A percentile compares a stretch with the other conserved stretches of the same genome.
phyloP scores from a whole-genome alignment of 805 yeast genomes.

The Candida suzukii region DNA sequence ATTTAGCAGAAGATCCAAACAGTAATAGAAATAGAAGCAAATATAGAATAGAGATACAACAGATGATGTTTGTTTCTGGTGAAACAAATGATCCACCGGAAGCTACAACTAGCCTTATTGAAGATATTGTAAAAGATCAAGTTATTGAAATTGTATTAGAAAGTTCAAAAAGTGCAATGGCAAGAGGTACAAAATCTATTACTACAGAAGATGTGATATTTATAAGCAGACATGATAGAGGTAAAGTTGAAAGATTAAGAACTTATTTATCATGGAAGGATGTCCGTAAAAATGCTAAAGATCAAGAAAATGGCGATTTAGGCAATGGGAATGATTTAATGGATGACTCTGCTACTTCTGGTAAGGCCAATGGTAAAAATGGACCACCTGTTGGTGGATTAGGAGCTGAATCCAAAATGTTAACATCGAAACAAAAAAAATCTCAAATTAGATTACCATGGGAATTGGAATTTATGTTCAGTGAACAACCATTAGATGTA shows the following conservation, averaged over 20 bases:
- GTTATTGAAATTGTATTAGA: conserved; percentile 78
- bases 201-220: conserved; percentile 92
- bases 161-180: conserved; percentile 68
- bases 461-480: conserved; percentile 92
- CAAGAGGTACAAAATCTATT: conserved; percentile 77
- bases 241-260: conserved; percentile 84
- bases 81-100: conserved; percentile 92
- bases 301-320: conserved; percentile 46
- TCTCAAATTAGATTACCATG: conserved; percentile 84
- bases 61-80: conserved; percentile 98
- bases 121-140: conserved; percentile 91
- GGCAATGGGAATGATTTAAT: conserved; percentile 27
- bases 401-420: conserved; percentile 34
- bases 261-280: conserved; percentile 97
- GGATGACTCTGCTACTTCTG: conserved; percentile 18
- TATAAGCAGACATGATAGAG: conserved; percentile 84
- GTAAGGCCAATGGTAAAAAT: conserved; percentile 9
- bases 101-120: conserved; percentile 87
- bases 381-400: conserved; percentile 32
- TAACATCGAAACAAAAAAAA: conserved; percentile 56
- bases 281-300: conserved; percentile 72
- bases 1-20: not conserved
- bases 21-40: conserved; percentile 39
- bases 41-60: conserved; percentile 89
- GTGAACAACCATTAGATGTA: conserved; percentile 78